Percentiles rank a stretch among this genome's conserved stretches.
These are phyloP conservation scores for Sporothrix euskadiensis DNA, from an alignment of 2,329 filamentous ascomycete species.

Conservation along the genomic window DNA sequence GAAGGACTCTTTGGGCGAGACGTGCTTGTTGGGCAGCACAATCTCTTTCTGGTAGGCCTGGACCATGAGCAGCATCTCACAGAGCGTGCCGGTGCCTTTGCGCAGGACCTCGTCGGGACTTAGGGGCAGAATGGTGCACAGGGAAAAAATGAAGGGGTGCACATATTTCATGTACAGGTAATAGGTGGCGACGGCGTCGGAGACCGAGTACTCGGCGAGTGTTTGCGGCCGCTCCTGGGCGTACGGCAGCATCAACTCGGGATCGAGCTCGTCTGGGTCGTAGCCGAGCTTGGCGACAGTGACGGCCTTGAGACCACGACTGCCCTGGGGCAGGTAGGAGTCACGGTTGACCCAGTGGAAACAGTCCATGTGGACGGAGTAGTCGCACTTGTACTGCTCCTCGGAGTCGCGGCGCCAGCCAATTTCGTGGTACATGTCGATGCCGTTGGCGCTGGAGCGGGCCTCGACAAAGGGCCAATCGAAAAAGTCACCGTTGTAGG, in stretches of 20 bases:
- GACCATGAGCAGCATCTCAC: constrained; percentile 99
- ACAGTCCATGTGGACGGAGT: constrained; percentile 98
- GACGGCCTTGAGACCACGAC: constrained; percentile 93
- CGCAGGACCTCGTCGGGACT: constrained; percentile 89
- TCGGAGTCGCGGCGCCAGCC: constrained; percentile 94
- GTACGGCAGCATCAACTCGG: constrained; percentile 93
- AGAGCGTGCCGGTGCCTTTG: constrained; percentile 97
- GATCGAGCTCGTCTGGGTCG: constrained; percentile 95
- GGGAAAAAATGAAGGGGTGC: constrained; percentile 98
- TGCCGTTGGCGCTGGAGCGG: constrained; percentile 86
- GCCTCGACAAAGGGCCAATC: constrained; percentile 99
- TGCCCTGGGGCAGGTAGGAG: constrained; percentile 95
- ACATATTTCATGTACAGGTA: constrained; percentile 99
- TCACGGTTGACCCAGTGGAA: constrained; percentile 99
- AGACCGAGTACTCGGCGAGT: constrained; percentile 95
- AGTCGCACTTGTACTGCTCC: constrained; percentile 93
- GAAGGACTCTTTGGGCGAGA: constrained; percentile 86
- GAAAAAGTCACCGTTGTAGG: constrained; percentile 99
- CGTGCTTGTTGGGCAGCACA: constrained; percentile 92
- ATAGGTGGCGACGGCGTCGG: constrained; percentile 97
- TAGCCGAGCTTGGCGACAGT: constrained; percentile 98
- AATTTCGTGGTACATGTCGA: constrained; percentile 99
- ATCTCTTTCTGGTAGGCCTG: constrained; percentile 93
- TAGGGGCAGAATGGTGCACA: constrained; percentile 93
- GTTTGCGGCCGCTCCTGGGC: constrained; percentile 90